Base-by-base conservation (phyloP, 495 filamentous ascomycete genomes). In the Aspergillus leporis region DNA sequence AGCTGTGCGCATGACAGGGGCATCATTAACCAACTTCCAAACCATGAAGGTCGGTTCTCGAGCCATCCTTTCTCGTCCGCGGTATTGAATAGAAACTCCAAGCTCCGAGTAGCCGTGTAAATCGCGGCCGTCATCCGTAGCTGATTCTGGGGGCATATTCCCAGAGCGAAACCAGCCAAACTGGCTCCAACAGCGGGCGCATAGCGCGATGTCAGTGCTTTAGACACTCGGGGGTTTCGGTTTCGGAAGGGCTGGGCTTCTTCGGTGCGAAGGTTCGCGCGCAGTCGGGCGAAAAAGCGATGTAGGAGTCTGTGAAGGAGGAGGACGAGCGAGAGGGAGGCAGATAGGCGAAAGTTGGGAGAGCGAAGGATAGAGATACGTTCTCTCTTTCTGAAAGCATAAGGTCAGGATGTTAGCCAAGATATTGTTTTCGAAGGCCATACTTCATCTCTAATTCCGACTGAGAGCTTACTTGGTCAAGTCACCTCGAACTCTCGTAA, bases 1-100 rank as follows among this genome's bases (percentile, higher is more conserved):
- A 98, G 79, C 75, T 98, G 94, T 32, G 92, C 94, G 66, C 86
- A 90, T 13, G 92, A 87, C n/a, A 95, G 67, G 0, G 94, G 94
- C 82, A 97, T 93, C 65, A 98, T 75, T 81, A 98, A 78, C 93
- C 93, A 98, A 68, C 91, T 96, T 22, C 93, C 94, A 79, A 92
- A 93, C 94, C 94, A 98, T 85, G 82, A 83, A 7, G 92, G 89
- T 60, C 83, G 77, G 43, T 87, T 81, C 77, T 84, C 86, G 53
- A 97, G 80, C 78, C 85, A 89, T 7, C 93, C 93, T 60, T 89
- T 85, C 38, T 88, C 84, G 64, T 97, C 92, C 14, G 89, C 75
- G 5, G 84, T 78, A 70, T 96, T 96, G 76, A 92, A 98, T 25
- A 87, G 78, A 65, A 90, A 94, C 72, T 98, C 94, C 55, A 93